These are phyloP conservation scores for Colletotrichum eleusines DNA, from an alignment of 2,329 filamentous ascomycete species.

Conservation along the genomic window DNA sequence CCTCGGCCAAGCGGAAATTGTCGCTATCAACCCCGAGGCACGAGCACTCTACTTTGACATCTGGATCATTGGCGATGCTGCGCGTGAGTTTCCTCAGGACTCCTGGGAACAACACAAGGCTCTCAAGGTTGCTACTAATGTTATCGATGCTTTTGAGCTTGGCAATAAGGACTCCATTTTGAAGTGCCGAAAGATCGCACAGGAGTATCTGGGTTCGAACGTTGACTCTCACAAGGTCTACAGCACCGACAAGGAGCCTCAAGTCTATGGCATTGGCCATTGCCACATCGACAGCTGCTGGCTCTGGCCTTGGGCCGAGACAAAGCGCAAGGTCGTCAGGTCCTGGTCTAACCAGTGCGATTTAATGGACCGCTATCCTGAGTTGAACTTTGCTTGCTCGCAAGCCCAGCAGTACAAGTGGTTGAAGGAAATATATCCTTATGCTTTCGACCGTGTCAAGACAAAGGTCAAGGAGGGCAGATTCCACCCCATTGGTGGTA, in stretches of 20 bases:
- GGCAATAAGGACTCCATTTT: conserved; percentile 83
- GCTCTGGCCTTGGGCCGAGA: conserved; percentile 99
- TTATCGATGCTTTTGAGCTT: conserved; percentile 90
- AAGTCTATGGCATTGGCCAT: conserved; percentile 92
- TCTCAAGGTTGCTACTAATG: conserved; percentile 83
- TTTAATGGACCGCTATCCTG: conserved; percentile 93
- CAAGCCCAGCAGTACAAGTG: conserved; percentile 99
- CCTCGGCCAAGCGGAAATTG: conserved; percentile 83
- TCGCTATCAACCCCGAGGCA: conserved; percentile 88
- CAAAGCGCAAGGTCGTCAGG: conserved; percentile 93
- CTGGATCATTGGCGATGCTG: conserved; percentile 95
- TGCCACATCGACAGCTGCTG: conserved; percentile 99
- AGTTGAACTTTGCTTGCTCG: conserved; percentile 91
- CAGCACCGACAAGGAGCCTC: conserved; percentile 76
- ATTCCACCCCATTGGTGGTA: conserved; percentile 96
- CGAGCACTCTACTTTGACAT: conserved; percentile 89
- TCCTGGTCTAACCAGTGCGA: conserved; percentile 98
- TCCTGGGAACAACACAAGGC: conserved; percentile 92
- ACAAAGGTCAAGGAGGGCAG: conserved; percentile 88
- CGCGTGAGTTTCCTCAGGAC: conserved; percentile 88
- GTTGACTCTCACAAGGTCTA: conserved; percentile 90
- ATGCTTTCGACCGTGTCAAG: conserved; percentile 91
- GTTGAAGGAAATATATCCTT: conserved; percentile 90
- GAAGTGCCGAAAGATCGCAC: conserved; percentile 84
- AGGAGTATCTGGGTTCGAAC: conserved; percentile 82